Base-by-base conservation (phyloP, 305 asterid species). In the Fraxinus dipetala region DNA sequence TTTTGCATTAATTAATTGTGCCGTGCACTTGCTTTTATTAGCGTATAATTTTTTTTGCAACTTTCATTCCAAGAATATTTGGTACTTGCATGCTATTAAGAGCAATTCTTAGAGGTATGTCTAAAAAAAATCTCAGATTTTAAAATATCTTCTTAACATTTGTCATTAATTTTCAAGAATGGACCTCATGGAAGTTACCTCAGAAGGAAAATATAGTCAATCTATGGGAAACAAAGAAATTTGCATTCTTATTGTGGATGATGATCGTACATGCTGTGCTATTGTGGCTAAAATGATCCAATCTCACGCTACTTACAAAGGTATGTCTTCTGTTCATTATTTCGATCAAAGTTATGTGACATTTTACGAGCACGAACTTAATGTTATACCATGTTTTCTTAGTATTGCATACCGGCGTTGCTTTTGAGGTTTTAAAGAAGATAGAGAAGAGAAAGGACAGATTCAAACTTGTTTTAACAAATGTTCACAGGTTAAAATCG, bases 371-470 rank as follows among this genome's bases (percentile, higher is more conserved):
- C 70, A 7, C 30, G 16, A 59, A 59, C 14, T 22, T 59, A 59
- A 2, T 22, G 30, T 59, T 59, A 22, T 7, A 13, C 35, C 78
- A 14, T 18, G 35, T 32, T 79, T 28, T 76, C 80, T 82, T 88
- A 94, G 97, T 89, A 48, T 78, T 94, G 86, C 88, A 83, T 75
- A 75, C 79, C 65, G 95, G 97, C 76, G 83, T 83, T 73, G 84
- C 83, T 24, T 63, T 48, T 59, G 91, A 89, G 75, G 91, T 89
- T 80, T 28, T 93, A 48, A 83, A 78, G 40, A 87, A 88, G 43
- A 80, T 92, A 30, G 84, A 88, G 85, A 85, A 85, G 88, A 81
- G 82, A 72, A 93, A 79, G 83, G 86, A 85, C 35, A 24, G 26
- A 43, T 83, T 91, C n/a, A 88, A 83, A 36, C 77, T 87, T 83